These are phyloP conservation scores for Phlebiopsis flavidoalba DNA, from an alignment of 768 basidiomycete species.

Conservation along the genomic window DNA sequence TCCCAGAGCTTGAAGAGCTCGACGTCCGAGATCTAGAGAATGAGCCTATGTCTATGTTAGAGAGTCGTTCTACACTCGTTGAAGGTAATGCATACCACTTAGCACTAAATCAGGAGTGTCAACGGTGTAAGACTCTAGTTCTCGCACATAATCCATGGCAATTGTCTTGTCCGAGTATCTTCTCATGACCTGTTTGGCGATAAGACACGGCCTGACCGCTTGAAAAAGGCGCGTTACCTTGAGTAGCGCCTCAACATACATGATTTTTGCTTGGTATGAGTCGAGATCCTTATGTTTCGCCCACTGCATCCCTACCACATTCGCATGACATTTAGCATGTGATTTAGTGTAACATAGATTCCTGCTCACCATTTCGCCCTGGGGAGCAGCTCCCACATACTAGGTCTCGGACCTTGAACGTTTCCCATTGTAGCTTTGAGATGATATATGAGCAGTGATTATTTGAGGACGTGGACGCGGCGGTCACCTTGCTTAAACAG, in stretches of 20 bases:
- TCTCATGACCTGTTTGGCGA: slow-evolving; percentile 56
- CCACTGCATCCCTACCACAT: slow-evolving; percentile 82
- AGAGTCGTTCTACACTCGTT: background rate
- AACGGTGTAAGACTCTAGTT: slow-evolving; percentile 72
- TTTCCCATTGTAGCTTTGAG: slow-evolving; percentile 82
- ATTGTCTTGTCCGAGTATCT: slow-evolving; percentile 82
- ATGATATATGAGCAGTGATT: background rate
- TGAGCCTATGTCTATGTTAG: slow-evolving; percentile 22
- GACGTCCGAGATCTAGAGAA: slow-evolving; percentile 49
- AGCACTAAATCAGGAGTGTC: slow-evolving; percentile 59
- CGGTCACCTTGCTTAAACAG: slow-evolving; percentile 86
- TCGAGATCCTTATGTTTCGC: slow-evolving; percentile 85
- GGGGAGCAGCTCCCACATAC: slow-evolving; percentile 87
- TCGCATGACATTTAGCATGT: slow-evolving; percentile 13
- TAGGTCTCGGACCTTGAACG: slow-evolving; percentile 72
- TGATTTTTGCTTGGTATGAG: slow-evolving; percentile 75
- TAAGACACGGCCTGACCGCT: background rate
- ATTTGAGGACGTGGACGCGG: background rate
- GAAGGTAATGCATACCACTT: slow-evolving; percentile 46
- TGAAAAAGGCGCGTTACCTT: slow-evolving; percentile 44
- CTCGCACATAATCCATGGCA: slow-evolving; percentile 68
- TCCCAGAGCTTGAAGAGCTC: slow-evolving; percentile 60
- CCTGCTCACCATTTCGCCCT: slow-evolving; percentile 81
- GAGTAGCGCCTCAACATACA: slow-evolving; percentile 84
- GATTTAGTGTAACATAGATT: slow-evolving; percentile 10